phyloP scores from a whole-genome alignment of 345 rosid species.

The Moricandia moricandioides region DNA sequence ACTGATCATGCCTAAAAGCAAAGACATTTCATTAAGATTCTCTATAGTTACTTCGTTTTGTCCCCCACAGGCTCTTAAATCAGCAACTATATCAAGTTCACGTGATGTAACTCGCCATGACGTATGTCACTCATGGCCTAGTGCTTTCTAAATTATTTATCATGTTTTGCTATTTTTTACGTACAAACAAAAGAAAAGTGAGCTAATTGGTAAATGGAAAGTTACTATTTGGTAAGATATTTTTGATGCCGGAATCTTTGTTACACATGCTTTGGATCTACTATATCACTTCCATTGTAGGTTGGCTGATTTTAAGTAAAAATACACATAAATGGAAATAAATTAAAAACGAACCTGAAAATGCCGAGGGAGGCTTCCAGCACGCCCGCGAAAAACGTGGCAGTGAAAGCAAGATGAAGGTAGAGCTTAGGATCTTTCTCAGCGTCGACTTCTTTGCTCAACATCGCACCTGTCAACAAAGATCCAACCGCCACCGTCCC shows the following conservation, averaged over 20 bases:
- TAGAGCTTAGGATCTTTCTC: constrained; percentile 59
- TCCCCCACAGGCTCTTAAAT: neutral
- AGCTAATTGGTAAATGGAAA: neutral
- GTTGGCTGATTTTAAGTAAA: neutral
- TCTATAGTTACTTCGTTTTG: neutral
- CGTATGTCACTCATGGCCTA: neutral
- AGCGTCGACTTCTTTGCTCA: constrained; percentile 68
- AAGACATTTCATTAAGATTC: neutral
- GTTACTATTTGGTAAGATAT: neutral
- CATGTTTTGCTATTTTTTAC: neutral
- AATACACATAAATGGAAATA: neutral
- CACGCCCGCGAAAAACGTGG: constrained; percentile 85
- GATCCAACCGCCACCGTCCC: constrained; percentile 93
- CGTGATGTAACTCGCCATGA: neutral
- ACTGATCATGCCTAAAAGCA: neutral
- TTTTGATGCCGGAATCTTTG: neutral
- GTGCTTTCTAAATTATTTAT: neutral
- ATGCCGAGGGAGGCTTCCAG: constrained; percentile 86
- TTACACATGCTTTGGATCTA: constrained; percentile 15
- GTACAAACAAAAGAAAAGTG: neutral
- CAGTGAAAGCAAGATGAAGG: constrained; percentile 70
- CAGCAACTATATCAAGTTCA: neutral
- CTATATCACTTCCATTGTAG: neutral
- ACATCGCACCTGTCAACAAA: constrained; percentile 65
- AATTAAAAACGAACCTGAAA: constrained; percentile 51